phyloP scores from a whole-genome alignment of 805 yeast species.

The Pichia eremophila region DNA sequence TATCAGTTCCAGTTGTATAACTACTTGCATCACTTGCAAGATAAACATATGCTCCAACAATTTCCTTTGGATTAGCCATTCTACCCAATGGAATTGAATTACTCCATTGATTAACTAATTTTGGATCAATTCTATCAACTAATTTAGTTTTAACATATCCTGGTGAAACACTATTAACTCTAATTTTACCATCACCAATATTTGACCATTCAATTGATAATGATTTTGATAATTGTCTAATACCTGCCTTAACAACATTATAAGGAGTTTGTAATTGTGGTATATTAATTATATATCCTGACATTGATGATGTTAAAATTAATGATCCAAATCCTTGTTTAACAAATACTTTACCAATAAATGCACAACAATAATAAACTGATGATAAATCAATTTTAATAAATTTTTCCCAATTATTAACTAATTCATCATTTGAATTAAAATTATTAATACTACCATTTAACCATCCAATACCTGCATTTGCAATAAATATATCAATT shows the following conservation, averaged over 20 bases:
- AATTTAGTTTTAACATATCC: constrained; percentile 79
- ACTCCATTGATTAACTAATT: constrained; percentile 41
- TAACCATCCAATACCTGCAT: no score
- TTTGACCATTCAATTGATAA: constrained; percentile 86
- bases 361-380: no score
- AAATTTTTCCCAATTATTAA: no score
- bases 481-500: no score
- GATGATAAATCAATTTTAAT: no score
- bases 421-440: no score
- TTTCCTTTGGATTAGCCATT: constrained; percentile 62
- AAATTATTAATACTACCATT: no score
- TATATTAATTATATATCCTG: constrained; percentile 76
- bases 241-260: constrained; percentile 82
- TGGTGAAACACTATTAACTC: constrained; percentile 75
- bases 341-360: no score
- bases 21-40: constrained; percentile 75
- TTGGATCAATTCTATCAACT: constrained; percentile 37
- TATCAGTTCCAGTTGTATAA: constrained; percentile 71
- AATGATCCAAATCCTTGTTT: constrained; percentile 74
- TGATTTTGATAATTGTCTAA: constrained; percentile 65
- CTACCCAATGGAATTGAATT: constrained; percentile 58
- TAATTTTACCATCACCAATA: constrained; percentile 48
- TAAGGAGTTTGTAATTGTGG: constrained; percentile 85
- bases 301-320: constrained; percentile 82
- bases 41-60: constrained; percentile 72